Evolutionary conservation across 352 stramenopile genomes (phyloP), one percentile per base, ranked within the genome.

Genomic region (Phytophthora foliorum): DNA sequence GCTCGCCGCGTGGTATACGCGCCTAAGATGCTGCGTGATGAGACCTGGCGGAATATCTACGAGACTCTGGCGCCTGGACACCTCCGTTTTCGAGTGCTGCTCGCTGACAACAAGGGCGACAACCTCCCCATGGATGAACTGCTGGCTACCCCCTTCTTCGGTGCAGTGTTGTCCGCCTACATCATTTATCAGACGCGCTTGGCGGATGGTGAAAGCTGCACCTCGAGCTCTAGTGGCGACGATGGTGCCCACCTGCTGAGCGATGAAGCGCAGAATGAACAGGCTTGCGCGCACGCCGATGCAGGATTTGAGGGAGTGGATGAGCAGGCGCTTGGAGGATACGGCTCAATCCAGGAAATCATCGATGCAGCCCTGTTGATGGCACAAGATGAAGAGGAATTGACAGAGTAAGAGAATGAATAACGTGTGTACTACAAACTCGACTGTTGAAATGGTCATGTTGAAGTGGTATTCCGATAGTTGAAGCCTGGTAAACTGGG

Each of bases 21-120:
- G 4, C 82, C 84, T 0, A 93, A 91, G 70, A 91, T 93, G 84
- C 71, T 93, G 58, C 82, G 84, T 2, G 80, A 91, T 52, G 84
- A 90, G 67, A 69, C 69, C 17, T 93, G 84, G 84, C 81, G 84
- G 21, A 81, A 67, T 46, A 89, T 93, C 62, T 93, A 93, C 74
- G 82, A 87, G 55, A 81, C 75, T 3, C 39, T 93, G 21, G 82
- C 82, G 8, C 84, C 84, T 16, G 41, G 48, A 34, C 77, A 90
- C 34, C 62, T 93, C 25, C 81, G 75, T 31, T 86, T 93, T 67
- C 68, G 69, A 10, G 79, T 73, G 45, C 75, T 92, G 34, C 68
- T 91, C 13, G 81, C 78, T 25, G 70, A 81, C 53, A 90, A 89
- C 72, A 90, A 84, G 46, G 80, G 82, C 27, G 82, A 91, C 61